A percentile compares a stretch with the other conserved stretches of the same genome.
These are phyloP conservation scores for Eimeria sp. DNA, from an alignment of 169 alveolate species.

Conservation along the genomic window DNA sequence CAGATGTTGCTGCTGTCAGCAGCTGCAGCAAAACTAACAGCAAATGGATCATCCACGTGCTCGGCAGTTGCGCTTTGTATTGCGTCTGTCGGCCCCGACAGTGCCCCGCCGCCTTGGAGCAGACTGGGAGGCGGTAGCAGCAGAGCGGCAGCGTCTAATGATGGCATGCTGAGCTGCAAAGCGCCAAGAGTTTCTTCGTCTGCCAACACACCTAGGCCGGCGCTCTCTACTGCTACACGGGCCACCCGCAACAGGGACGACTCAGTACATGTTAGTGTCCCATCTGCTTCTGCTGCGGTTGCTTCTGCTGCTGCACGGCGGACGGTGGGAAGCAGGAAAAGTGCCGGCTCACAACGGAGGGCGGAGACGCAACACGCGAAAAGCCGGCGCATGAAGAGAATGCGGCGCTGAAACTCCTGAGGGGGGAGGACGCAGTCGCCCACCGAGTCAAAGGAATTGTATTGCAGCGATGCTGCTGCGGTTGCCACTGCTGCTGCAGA, in stretches of 20 bases:
- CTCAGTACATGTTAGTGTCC: neutral
- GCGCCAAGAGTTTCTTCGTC: conserved; percentile 24
- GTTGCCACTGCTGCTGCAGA: conserved; percentile 11
- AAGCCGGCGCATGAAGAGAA: conserved; percentile 19
- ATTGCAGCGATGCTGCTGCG: conserved; percentile 30
- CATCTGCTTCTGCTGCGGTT: conserved; percentile 18
- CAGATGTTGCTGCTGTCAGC: conserved; percentile 60
- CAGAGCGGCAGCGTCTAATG: conserved; percentile 38
- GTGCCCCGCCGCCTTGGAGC: neutral
- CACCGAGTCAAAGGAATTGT: neutral
- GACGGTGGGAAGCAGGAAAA: conserved; percentile 33
- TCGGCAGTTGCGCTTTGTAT: neutral
- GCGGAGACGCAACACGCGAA: conserved; percentile 48
- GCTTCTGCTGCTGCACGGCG: conserved; percentile 58
- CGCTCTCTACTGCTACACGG: neutral
- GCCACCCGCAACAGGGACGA: conserved; percentile 28
- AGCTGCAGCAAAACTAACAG: conserved; percentile 41
- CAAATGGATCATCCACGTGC: neutral
- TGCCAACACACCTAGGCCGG: conserved; percentile 11
- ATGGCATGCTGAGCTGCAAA: neutral
- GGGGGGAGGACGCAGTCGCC: conserved; percentile 43
- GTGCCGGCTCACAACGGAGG: conserved; percentile 41
- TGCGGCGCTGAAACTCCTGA: conserved; percentile 23
- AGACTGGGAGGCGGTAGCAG: conserved; percentile 60
- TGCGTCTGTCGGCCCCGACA: neutral